Evolutionary conservation across 345 rosid species (phyloP), one percentile per base, ranked within the genome.

Genomic region (Reutealis trisperma): DNA sequence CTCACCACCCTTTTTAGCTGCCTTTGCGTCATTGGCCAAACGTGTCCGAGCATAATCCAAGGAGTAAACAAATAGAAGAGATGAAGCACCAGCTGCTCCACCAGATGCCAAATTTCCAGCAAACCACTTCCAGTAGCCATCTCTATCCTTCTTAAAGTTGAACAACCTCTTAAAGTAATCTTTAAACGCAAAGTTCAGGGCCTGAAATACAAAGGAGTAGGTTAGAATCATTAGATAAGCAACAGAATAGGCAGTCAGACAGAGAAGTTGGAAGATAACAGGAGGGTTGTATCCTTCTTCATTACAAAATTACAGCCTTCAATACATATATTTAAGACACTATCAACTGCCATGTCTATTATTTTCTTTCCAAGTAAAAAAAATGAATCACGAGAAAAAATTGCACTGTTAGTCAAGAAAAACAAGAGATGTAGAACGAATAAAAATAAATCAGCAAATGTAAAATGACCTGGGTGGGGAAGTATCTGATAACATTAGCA

Each of bases 111-210:
- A 57, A 66, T 81, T 81, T 58, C 84, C 81, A 27, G 78, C 78
- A 81, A 81, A 76, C 81, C 81, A 81, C 71, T 77, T 81, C 78
- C 77, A 77, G 54, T 81, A 81, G 61, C 81, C 84, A 73, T 77
- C 84, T 11, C 22, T 73, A 52, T 81, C 81, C 70, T 81, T 76
- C 74, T 81, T 81, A 70, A 81, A 76, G 71, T 81, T 81, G 61
- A 81, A 81, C 77, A 77, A 58, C 62, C 81, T 81, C 81, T 81
- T 81, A 81, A 77, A 77, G 76, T 81, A 70, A 81, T 81, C 80
- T 73, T 81, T 81, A 77, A 81, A 81, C 2, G 78, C 84, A 81
- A 81, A 81, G 73, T 81, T 81, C 61, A 81, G 67, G 6, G 84
- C 84, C 81, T 80, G 51, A 8, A 18, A 27, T 44, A 22, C 14